A percentile compares a stretch with the other conserved stretches of the same genome.
Evolutionary conservation across 768 basidiomycete species (phyloP).

Genomic region (Tulasnella sp.): DNA sequence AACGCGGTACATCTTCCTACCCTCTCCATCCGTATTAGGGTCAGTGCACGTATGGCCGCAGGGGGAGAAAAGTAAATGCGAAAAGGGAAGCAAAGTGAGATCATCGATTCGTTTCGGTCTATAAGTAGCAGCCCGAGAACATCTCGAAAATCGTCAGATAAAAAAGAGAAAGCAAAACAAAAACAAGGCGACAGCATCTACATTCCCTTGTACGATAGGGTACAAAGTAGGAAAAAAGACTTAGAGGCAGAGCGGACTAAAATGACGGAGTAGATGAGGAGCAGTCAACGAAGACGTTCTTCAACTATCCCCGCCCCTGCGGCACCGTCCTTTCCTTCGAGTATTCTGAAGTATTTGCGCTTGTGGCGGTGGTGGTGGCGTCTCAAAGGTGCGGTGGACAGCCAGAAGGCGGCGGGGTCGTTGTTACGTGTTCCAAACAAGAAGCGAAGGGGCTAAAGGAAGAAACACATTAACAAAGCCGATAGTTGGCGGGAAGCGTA

Average conservation of each 20-base stretch:
- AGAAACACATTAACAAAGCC: too few species aligned
- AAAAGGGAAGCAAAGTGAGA: not conserved
- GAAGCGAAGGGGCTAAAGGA: not conserved
- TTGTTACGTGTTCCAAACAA: constrained; percentile 33
- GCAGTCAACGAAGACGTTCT: too few species aligned
- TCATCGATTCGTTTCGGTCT: too few species aligned
- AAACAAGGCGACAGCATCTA: too few species aligned
- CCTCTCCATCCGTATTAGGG: not conserved
- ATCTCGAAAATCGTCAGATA: not conserved
- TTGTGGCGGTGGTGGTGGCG: constrained; percentile 8
- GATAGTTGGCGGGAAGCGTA: too few species aligned
- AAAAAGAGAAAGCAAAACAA: too few species aligned
- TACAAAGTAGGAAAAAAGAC: too few species aligned
- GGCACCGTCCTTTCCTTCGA: not conserved
- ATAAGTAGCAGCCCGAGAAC: not conserved
- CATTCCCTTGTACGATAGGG: too few species aligned
- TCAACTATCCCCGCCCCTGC: too few species aligned
- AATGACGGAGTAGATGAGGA: too few species aligned
- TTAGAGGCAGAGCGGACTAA: too few species aligned
- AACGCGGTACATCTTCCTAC: too few species aligned
- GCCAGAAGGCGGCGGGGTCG: constrained; percentile 33
- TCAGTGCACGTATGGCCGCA: not conserved
- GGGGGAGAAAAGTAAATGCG: not conserved
- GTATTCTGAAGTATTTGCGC: not conserved
- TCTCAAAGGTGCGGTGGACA: not conserved